These are phyloP conservation scores for Ustilago curta DNA, from an alignment of 1,284 basidiomycete genomes.

Conservation along the genomic window DNA sequence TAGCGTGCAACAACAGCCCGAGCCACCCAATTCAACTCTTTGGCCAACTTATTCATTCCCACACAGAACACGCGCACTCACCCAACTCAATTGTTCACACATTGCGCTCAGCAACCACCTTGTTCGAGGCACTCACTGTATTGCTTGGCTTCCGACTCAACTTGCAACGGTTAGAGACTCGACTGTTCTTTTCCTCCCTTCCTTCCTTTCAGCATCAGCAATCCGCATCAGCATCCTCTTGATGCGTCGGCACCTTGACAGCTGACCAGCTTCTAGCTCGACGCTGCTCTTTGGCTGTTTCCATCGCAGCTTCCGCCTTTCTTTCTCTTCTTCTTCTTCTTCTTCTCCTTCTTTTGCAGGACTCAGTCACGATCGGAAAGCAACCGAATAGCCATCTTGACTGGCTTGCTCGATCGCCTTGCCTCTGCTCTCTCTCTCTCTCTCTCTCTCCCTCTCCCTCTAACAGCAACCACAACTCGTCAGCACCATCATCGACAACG, in stretches of 20 bases:
- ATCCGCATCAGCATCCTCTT: neutral
- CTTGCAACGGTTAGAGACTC: too few relatives aligned
- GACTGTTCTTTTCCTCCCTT: neutral
- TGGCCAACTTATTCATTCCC: neutral
- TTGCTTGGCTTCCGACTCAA: neutral
- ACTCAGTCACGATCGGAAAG: neutral
- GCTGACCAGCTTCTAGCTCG: neutral
- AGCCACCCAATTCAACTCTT: conserved; percentile 1
- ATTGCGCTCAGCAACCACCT: conserved; percentile 10
- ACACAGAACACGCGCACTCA: conserved; percentile 7
- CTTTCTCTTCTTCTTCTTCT: too few relatives aligned
- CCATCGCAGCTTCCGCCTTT: neutral
- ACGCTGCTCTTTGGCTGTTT: conserved; percentile 1
- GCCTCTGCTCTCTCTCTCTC: neutral
- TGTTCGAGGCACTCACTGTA: conserved; percentile 6
- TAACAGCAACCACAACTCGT: neutral
- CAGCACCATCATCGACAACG: neutral
- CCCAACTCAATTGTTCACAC: conserved; percentile 1
- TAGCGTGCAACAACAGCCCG: conserved; percentile 2
- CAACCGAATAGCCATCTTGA: neutral
- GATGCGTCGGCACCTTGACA: conserved; percentile 1
- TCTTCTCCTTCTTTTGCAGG: neutral
- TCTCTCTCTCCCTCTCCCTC: neutral
- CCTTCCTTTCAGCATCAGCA: neutral
- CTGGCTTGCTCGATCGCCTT: neutral